Evolutionary conservation across 1,139 yeast species (phyloP), one percentile per base, ranked within the genome.

Genomic region (Zygosaccharomyces sapae): DNA sequence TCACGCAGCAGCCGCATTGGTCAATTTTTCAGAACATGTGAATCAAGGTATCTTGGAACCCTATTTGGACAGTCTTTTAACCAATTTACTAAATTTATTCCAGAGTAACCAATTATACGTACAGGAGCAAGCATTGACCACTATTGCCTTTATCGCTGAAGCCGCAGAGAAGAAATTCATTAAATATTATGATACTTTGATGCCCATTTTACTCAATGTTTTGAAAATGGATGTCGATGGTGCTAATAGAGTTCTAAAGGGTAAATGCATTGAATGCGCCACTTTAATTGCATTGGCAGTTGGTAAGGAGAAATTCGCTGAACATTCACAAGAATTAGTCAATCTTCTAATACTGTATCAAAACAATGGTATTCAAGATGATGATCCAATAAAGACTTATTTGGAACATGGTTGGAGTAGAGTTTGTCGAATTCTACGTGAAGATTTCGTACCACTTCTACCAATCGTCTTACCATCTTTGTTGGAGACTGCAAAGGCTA

Each of bases 1-100:
- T 0, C 98, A 92, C 65, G 98, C 97, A n/a, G 97, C 98, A 33
- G 98, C 98, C 41, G 98, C 98, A 0, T 74, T 92, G 61, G 97
- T 92, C 38, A 92, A 92, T 65, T 92, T 92, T 65, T 81, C 94
- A 42, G 98, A 92, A 67, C 89, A 86, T 54, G 96, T 98, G 3
- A 72, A 89, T 4, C 86, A 87, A 63, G 95, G 86, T 53, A 79
- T 83, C 12, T 72, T 92, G 57, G 97, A 89, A 59, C 97, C 97
- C 8, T 90, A 86, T 61, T 74, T 92, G 63, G 98, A 92, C 66
- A 80, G 77, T 56, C 71, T 92, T 56, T 73, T 92, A 52, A 76
- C 81, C 41, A 84, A 86, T 56, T 72, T 92, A 53, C 73, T 92
- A 51, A 83, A 80, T 0, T 74, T 92, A 38, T 74, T 92, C 50